Base-by-base conservation (phyloP, 805 yeast genomes). In the Candida sphagnicola region DNA sequence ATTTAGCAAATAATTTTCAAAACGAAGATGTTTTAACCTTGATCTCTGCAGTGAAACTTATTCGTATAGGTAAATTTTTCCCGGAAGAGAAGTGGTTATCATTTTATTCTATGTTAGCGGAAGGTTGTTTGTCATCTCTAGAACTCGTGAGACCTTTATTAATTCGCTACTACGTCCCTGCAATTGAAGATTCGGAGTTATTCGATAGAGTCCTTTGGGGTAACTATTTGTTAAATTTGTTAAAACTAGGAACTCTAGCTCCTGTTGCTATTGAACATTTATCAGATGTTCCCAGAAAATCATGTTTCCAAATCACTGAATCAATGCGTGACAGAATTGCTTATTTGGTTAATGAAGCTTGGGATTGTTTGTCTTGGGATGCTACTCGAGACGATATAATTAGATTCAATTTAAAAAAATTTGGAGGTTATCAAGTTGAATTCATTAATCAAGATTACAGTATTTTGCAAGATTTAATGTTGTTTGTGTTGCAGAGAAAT, bases 11-110 rank as follows among this genome's bases (percentile, higher is more conserved):
- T 24, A 52, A 57, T 31, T 69, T 77, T 31, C 57, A 54, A 34
- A 74, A 67, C 18, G 78, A 77, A 43, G 71, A 65, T 41, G 43
- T 67, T 18, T 43, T 59, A 26, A 57, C 66, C 10, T 49, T 78
- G 15, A 68, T 77, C 30, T 67, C 73, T 5, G 74, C 78, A 6
- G 67, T 78, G 13, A 73, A 75, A 47, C 56, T 72, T 19, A 58
- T 82, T 42, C 56, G 79, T 38, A 74, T 70, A 44, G 73, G 80
- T 24, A 70, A 67, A 37, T 79, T 75, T 52, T 84, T 75, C 65
- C 91, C 91, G 2, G 70, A 72, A 32, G 74, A 71, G 21, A 80
- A 77, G 48, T 88, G 95, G 95, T 58, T 86, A 5, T 82, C 93
- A 0, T 58, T 85, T 17, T 73, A 78, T 42, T 74, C 85, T 0